Percentiles rank a stretch among this genome's conserved stretches.
These are phyloP conservation scores for Aristolochia californica DNA, from an alignment of 164 flowering plant species.

Conservation along the genomic window DNA sequence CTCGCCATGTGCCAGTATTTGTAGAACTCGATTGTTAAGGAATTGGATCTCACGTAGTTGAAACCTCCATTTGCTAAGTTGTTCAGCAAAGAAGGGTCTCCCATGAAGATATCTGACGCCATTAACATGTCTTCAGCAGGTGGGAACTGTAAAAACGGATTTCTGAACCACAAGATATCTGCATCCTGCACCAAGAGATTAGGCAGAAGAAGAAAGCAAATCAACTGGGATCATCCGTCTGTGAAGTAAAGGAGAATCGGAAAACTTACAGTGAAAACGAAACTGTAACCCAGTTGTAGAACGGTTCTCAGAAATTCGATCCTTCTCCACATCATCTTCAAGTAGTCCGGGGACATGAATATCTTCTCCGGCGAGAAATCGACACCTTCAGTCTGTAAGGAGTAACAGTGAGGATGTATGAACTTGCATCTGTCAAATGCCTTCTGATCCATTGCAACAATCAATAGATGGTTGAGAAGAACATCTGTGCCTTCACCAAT, in stretches of 20 bases:
- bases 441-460: slow-evolving; percentile 20
- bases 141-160: slow-evolving; percentile 17
- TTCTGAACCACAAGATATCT: slow-evolving; percentile 38
- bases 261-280: slow-evolving; percentile 26
- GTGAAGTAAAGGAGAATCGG: background rate
- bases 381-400: slow-evolving; percentile 11
- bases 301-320: slow-evolving; percentile 14
- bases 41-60: slow-evolving; percentile 13
- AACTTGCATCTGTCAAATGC: slow-evolving; percentile 22
- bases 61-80: slow-evolving; percentile 26
- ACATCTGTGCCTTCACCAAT: slow-evolving; percentile 22
- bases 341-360: slow-evolving; percentile 15
- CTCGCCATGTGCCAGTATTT: slow-evolving; percentile 19
- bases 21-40: slow-evolving; percentile 14
- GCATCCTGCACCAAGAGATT: slow-evolving; percentile 24
- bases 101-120: slow-evolving; percentile 16
- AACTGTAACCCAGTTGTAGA: slow-evolving; percentile 29
- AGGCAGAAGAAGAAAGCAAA: background rate
- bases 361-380: slow-evolving; percentile 14
- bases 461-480: slow-evolving; percentile 28
- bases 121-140: slow-evolving; percentile 6
- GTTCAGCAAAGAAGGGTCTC: slow-evolving; percentile 3
- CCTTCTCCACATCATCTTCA: slow-evolving; percentile 18
- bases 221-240: background rate
- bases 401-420: slow-evolving; percentile 27